Conservation (phyloP, 495 filamentous ascomycete species). For the Trichocladium antarcticum region DNA sequence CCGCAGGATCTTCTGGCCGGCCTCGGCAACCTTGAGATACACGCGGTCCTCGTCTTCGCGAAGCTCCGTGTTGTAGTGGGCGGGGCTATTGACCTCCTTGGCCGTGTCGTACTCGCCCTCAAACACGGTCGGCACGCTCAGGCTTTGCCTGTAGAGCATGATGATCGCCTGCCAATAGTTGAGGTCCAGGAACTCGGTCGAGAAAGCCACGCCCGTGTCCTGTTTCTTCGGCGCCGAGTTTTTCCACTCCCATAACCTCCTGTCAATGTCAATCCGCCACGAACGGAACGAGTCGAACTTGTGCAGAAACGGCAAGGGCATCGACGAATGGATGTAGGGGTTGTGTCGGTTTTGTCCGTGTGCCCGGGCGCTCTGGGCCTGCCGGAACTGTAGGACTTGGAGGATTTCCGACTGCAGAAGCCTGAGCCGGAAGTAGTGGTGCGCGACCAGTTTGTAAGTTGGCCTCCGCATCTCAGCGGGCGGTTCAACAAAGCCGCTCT, state of each 20-base stretch:
- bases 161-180: slow-evolving; percentile 99
- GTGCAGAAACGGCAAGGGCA: slow-evolving; percentile 74
- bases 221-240: slow-evolving; percentile 61
- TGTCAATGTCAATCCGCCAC: slow-evolving; percentile 83
- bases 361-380: slow-evolving; percentile 52
- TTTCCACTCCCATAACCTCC: slow-evolving; percentile 77
- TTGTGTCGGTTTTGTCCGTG: slow-evolving; percentile 49
- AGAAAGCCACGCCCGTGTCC: slow-evolving; percentile 78
- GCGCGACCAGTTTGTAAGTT: slow-evolving; percentile 78
- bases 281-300: slow-evolving; percentile 75
- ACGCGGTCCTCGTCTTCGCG: slow-evolving; percentile 83
- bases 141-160: slow-evolving; percentile 85
- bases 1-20: slow-evolving; percentile 81
- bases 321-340: slow-evolving; percentile 62
- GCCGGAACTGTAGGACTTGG: slow-evolving; percentile 84
- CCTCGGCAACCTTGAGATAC: slow-evolving; percentile 87
- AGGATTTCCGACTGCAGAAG: slow-evolving; percentile 91
- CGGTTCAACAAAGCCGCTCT: slow-evolving; percentile 55
- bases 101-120: slow-evolving; percentile 65
- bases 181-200: slow-evolving; percentile 73
- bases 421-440: slow-evolving; percentile 88
- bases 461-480: slow-evolving; percentile 40
- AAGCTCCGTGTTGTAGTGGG: slow-evolving; percentile 38
- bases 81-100: slow-evolving; percentile 42
- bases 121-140: slow-evolving; percentile 75